Evolutionary conservation across 805 yeast genomes (phyloP).

Genomic region (Alloascoidea hylecoeti): DNA sequence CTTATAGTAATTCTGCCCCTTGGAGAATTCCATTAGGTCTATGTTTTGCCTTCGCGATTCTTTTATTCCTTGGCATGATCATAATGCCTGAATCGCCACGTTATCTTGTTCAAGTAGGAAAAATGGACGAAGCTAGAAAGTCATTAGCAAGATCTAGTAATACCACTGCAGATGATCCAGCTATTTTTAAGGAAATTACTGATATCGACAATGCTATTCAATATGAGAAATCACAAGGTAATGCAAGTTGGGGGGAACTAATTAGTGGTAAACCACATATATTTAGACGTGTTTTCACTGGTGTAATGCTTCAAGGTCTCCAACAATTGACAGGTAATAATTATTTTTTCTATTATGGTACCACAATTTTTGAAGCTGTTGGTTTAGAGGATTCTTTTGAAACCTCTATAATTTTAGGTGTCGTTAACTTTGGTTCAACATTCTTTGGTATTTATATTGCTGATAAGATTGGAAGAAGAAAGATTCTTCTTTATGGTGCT

Average conservation of each 20-base stretch:
- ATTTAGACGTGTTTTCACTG: slow-evolving; percentile 45
- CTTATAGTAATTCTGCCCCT: slow-evolving; percentile 34
- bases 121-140: slow-evolving; percentile 39
- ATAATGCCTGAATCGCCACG: slow-evolving; percentile 71
- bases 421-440: slow-evolving; percentile 26
- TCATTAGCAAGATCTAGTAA: slow-evolving; percentile 47
- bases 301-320: slow-evolving; percentile 50
- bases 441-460: slow-evolving; percentile 31
- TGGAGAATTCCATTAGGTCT: slow-evolving; percentile 72
- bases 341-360: slow-evolving; percentile 54
- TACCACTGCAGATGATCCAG: slow-evolving; percentile 39
- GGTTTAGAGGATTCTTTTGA: slow-evolving; percentile 26
- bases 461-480: slow-evolving; percentile 37
- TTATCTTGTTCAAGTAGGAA: slow-evolving; percentile 42
- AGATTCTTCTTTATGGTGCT: slow-evolving; percentile 29
- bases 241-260: slow-evolving; percentile 31
- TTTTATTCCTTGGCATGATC: slow-evolving; percentile 46
- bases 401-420: slow-evolving; percentile 17
- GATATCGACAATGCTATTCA: slow-evolving; percentile 32
- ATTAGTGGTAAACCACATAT: slow-evolving; percentile 28
- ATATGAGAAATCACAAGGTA: slow-evolving; percentile 48
- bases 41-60: slow-evolving; percentile 59
- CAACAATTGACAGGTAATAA: slow-evolving; percentile 56
- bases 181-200: slow-evolving; percentile 27
- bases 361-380: slow-evolving; percentile 31